Evolutionary conservation across 352 stramenopile genomes (phyloP).

Genomic region (Pythium aquatile): DNA sequence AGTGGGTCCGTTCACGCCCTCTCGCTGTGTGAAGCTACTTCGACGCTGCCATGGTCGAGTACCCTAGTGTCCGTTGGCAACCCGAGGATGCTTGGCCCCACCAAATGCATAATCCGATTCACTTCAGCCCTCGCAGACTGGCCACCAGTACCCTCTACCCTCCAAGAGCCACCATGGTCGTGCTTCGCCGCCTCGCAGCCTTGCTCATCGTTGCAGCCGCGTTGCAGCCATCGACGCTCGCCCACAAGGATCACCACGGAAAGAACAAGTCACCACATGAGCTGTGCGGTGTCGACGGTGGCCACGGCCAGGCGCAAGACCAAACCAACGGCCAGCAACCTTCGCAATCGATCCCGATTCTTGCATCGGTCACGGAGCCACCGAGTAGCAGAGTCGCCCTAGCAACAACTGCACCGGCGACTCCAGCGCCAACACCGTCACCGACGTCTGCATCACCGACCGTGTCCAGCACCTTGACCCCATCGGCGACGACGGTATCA

Average conservation of each 20-base stretch:
- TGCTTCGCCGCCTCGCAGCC: background rate
- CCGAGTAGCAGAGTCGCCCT: background rate
- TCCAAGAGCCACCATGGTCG: background rate
- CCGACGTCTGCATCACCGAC: background rate
- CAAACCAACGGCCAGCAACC: background rate
- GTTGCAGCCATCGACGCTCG: background rate
- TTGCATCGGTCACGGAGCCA: background rate
- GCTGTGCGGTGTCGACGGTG: background rate
- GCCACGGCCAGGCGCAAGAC: background rate
- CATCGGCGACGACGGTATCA: conserved; percentile 1
- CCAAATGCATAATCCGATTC: background rate
- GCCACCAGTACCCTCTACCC: background rate
- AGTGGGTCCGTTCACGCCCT: background rate
- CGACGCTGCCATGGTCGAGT: background rate
- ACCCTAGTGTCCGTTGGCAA: conserved; percentile 2
- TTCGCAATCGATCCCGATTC: background rate
- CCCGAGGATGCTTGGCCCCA: background rate
- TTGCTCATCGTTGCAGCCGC: background rate
- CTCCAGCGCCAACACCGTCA: background rate
- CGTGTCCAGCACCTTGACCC: background rate
- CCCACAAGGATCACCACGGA: background rate
- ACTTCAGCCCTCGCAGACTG: background rate
- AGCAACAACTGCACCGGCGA: background rate
- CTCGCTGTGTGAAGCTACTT: background rate
- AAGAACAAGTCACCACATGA: background rate